phyloP scores from a whole-genome alignment of 108 stramenopile genomes.

The Phaeodactylum tricornutum region DNA sequence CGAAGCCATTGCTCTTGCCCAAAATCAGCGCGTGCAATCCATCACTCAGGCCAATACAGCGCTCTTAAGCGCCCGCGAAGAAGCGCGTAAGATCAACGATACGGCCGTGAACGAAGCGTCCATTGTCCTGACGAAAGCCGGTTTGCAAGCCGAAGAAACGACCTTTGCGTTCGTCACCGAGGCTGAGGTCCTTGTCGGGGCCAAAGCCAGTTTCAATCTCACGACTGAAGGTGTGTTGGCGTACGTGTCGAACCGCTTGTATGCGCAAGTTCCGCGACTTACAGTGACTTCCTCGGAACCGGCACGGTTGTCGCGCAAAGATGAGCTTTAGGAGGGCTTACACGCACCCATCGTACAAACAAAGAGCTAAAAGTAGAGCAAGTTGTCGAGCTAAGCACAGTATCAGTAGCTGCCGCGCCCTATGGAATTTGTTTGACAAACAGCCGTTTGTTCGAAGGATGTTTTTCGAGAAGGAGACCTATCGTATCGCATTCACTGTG shows the following conservation, averaged over 20 bases:
- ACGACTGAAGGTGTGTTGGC: constrained; percentile 36
- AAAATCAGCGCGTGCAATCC: constrained; percentile 27
- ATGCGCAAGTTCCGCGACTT: constrained; percentile 13
- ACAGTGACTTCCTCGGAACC: constrained; percentile 29
- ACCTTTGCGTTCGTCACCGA: constrained; percentile 32
- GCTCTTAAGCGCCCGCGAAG: constrained; percentile 22
- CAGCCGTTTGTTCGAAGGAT: too few relatives aligned
- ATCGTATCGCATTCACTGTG: too few relatives aligned
- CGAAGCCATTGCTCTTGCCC: constrained; percentile 37
- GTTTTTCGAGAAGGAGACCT: too few relatives aligned
- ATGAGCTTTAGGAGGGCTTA: too few relatives aligned
- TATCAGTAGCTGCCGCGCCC: too few relatives aligned
- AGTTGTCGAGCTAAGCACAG: too few relatives aligned
- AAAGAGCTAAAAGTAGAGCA: too few relatives aligned
- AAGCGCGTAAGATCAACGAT: constrained; percentile 29
- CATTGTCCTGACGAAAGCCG: constrained; percentile 29
- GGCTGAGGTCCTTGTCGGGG: constrained; percentile 21
- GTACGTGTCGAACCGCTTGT: constrained; percentile 20
- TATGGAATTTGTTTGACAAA: too few relatives aligned
- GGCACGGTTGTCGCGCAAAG: constrained; percentile 21
- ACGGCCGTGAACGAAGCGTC: constrained; percentile 33
- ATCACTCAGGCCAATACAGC: constrained; percentile 34
- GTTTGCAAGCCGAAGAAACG: constrained; percentile 31
- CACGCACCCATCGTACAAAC: too few relatives aligned
- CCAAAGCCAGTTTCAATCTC: constrained; percentile 23